Evolutionary conservation across 176 grass and related monocot species (phyloP).

Genomic region (Musa acuminata): DNA sequence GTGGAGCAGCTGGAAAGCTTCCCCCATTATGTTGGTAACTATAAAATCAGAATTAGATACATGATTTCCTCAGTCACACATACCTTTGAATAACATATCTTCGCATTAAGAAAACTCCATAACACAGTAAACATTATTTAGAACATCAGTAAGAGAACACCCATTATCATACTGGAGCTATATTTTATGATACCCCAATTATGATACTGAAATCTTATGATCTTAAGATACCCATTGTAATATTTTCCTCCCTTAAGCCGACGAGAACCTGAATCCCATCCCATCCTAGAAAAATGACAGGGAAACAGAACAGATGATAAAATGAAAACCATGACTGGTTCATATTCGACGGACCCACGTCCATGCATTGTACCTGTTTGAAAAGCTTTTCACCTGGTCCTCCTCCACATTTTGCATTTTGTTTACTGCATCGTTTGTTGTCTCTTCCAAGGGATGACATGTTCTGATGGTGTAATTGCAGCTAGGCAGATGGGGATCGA

Average conservation of each 20-base stretch:
- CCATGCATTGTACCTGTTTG: not conserved
- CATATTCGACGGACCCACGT: not conserved
- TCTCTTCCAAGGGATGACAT: not conserved
- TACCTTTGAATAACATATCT: not conserved
- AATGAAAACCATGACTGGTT: not conserved
- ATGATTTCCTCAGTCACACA: not conserved
- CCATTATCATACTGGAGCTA: no score
- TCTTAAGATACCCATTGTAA: no score
- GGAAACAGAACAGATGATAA: not conserved
- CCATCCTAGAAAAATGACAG: no score
- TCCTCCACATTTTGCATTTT: not conserved
- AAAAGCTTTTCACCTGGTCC: not conserved
- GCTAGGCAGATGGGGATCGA: conserved; percentile 62
- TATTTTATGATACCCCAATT: no score
- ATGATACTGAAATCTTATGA: no score
- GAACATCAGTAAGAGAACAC: no score
- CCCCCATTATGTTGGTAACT: conserved; percentile 50
- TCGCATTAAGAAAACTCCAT: not conserved
- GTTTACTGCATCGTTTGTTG: not conserved
- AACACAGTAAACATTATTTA: not conserved
- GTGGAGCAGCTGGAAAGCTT: conserved; percentile 49
- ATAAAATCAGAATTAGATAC: no score
- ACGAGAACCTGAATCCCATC: no score
- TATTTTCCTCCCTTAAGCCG: no score
- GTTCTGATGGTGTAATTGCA: conserved; percentile 26